Evolutionary conservation across 768 basidiomycete genomes (phyloP).

Genomic region (Tricholoma matsutake): DNA sequence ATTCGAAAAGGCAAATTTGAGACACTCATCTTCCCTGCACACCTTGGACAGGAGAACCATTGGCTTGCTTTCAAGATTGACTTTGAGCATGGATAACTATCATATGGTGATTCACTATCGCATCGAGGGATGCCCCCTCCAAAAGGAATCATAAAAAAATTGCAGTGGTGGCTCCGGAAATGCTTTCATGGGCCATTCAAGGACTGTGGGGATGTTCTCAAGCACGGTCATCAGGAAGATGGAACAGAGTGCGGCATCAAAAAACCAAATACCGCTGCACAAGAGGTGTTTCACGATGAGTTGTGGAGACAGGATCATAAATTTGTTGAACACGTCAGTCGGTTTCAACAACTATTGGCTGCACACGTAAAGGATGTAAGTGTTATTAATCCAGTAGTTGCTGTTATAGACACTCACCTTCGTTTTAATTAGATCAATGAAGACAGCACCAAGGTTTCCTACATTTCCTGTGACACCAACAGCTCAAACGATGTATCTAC

Average conservation of each 20-base stretch:
- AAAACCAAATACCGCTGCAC: constrained; percentile 3
- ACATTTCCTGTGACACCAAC: too few species aligned
- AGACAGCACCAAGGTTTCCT: background rate
- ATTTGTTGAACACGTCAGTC: background rate
- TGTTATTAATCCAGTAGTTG: too few species aligned
- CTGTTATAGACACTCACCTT: too few species aligned
- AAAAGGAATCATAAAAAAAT: background rate
- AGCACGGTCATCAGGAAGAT: constrained; percentile 10
- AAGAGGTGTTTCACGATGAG: constrained; percentile 2
- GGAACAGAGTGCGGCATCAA: constrained; percentile 6
- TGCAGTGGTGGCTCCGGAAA: constrained; percentile 8
- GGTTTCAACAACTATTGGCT: background rate
- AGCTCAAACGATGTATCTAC: too few species aligned
- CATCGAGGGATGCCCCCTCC: background rate
- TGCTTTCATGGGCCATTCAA: background rate
- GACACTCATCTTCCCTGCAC: background rate
- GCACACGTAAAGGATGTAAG: constrained; percentile 1
- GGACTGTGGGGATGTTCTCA: constrained; percentile 1
- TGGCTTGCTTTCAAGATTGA: constrained; percentile 7
- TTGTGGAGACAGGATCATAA: constrained; percentile 1
- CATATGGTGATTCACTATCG: constrained; percentile 2
- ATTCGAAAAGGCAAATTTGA: background rate
- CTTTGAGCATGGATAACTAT: background rate
- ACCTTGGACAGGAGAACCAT: background rate
- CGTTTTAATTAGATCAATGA: background rate